Conservation (phyloP, 139 green algal genomes). For the Picochlorum costavermella region DNA sequence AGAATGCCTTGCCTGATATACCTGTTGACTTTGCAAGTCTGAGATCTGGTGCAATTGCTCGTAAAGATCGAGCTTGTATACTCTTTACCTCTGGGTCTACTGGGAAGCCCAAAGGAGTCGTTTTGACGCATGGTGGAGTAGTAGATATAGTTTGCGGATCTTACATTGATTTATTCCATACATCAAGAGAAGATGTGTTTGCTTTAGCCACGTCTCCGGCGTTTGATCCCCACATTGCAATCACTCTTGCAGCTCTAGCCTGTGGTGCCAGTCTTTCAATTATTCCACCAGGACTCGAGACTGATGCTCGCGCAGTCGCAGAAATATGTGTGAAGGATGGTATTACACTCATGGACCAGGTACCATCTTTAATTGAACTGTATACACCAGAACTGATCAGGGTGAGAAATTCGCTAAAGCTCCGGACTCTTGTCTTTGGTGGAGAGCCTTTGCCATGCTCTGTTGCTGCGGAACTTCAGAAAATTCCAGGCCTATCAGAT, state of each 20-base stretch:
- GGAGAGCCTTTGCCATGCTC: conserved; percentile 4
- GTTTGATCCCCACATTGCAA: conserved; percentile 4
- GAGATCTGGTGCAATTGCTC: too few relatives aligned
- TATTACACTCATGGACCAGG: conserved; percentile 11
- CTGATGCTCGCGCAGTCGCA: conserved; percentile 6
- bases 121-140: conserved; percentile 13
- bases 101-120: conserved; percentile 51
- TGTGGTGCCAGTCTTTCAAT: neutral
- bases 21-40: too few relatives aligned
- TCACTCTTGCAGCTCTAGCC: neutral
- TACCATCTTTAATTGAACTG: neutral
- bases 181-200: conserved; percentile 1
- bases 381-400: neutral
- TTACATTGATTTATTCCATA: conserved; percentile 3
- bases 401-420: neutral
- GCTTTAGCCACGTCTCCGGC: neutral
- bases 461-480: conserved; percentile 5
- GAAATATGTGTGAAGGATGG: conserved; percentile 3
- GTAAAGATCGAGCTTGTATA: too few relatives aligned
- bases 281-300: conserved; percentile 2
- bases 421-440: neutral
- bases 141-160: conserved; percentile 18
- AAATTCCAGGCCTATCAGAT: neutral
- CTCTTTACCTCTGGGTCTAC: conserved; percentile 57
- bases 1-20: too few relatives aligned